phyloP scores from a whole-genome alignment of 768 basidiomycete species.

The Leucocoprinus birnbaumii region DNA sequence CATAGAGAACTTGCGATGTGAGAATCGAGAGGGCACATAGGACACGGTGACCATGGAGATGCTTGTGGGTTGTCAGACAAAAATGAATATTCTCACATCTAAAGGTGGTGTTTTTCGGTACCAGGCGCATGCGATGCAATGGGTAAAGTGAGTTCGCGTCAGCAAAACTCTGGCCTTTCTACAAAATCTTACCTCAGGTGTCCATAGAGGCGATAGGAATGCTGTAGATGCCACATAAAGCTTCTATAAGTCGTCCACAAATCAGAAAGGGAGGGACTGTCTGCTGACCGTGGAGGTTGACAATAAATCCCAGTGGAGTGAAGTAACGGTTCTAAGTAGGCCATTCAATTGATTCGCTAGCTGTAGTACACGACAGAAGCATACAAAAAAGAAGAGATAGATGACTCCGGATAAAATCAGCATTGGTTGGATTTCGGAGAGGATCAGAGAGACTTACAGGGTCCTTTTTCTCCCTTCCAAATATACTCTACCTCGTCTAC shows the following conservation, averaged over 20 bases:
- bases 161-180: too few species aligned
- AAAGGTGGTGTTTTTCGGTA: too few species aligned
- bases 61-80: too few species aligned
- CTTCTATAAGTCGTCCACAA: too few species aligned
- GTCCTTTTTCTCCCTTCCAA: slow-evolving; percentile 47
- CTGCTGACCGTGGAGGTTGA: slow-evolving; percentile 46
- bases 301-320: slow-evolving; percentile 58
- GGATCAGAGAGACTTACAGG: slow-evolving; percentile 30
- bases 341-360: too few species aligned
- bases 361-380: neutral
- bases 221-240: slow-evolving; percentile 31
- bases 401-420: slow-evolving; percentile 24
- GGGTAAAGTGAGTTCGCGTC: too few species aligned
- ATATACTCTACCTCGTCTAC: slow-evolving; percentile 49
- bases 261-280: neutral
- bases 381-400: slow-evolving; percentile 38
- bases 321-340: slow-evolving; percentile 58
- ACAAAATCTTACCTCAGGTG: slow-evolving; percentile 26
- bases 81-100: too few species aligned
- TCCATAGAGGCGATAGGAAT: slow-evolving; percentile 40
- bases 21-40: too few species aligned
- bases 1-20: too few species aligned
- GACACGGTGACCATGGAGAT: too few species aligned
- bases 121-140: too few species aligned
- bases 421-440: neutral